Conservation (phyloP, 805 yeast species). For the Candida orba region DNA sequence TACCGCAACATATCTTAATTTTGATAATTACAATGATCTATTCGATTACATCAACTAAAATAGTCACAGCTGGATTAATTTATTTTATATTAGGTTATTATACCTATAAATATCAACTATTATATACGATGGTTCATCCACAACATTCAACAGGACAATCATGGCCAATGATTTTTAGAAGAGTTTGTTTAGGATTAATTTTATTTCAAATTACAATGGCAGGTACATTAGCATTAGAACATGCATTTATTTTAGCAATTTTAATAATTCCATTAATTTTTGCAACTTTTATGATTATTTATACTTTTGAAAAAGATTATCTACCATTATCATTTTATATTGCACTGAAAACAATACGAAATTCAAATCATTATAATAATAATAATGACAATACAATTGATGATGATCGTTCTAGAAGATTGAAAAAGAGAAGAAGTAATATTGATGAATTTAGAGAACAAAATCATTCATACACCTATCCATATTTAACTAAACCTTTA, state of each 20-base stretch:
- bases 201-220: constrained; percentile 91
- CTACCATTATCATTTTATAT: constrained; percentile 79
- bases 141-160: constrained; percentile 96
- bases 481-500: constrained; percentile 57
- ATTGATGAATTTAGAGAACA: constrained; percentile 25
- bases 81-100: constrained; percentile 82
- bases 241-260: constrained; percentile 69
- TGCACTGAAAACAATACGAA: constrained; percentile 67
- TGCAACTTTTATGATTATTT: constrained; percentile 55
- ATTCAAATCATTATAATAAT: background rate
- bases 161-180: constrained; percentile 85
- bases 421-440: constrained; percentile 18
- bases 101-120: constrained; percentile 83
- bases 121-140: constrained; percentile 89
- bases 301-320: constrained; percentile 77
- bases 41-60: constrained; percentile 85
- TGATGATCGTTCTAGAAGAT: background rate
- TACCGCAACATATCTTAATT: constrained; percentile 87
- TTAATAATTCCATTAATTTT: constrained; percentile 72
- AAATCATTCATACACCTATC: constrained; percentile 62
- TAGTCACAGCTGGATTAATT: constrained; percentile 74
- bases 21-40: constrained; percentile 81
- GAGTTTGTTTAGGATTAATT: constrained; percentile 73
- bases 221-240: constrained; percentile 72
- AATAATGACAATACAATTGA: background rate